These are phyloP conservation scores for Chenopodium formosanum DNA, from an alignment of 148 eudicot genomes.

Conservation along the genomic window DNA sequence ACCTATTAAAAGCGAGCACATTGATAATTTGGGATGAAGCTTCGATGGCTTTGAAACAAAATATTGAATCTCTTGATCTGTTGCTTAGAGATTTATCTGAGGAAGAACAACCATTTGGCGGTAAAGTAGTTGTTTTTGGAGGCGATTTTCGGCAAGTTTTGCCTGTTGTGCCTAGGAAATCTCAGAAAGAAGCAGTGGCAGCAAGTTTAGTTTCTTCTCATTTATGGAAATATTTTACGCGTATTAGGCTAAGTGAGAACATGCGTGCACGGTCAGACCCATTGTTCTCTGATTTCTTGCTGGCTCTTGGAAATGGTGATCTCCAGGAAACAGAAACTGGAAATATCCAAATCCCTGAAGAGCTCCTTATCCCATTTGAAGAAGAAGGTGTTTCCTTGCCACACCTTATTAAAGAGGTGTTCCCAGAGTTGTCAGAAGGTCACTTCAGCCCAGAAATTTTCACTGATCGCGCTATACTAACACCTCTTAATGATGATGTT, in stretches of 20 bases:
- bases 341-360: not conserved
- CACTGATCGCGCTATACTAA: not conserved
- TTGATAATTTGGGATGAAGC: not conserved
- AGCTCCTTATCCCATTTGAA: not conserved
- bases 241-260: not conserved
- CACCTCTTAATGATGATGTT: not conserved
- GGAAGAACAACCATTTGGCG: too few species aligned
- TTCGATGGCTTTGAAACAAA: too few species aligned
- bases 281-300: not conserved
- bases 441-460: not conserved
- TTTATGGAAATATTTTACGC: not conserved
- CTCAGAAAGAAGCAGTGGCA: not conserved
- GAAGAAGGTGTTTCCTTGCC: not conserved
- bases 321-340: not conserved
- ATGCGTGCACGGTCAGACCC: not conserved
- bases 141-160: not conserved
- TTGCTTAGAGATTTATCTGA: too few species aligned
- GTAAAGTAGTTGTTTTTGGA: too few species aligned
- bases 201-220: slow-evolving; percentile 1
- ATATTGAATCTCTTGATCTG: too few species aligned
- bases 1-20: not conserved
- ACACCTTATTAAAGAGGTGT: not conserved
- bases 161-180: not conserved
- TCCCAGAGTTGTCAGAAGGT: not conserved
- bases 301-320: not conserved